Conservation (phyloP, 768 basidiomycete genomes). For the Amanita phalloides region DNA sequence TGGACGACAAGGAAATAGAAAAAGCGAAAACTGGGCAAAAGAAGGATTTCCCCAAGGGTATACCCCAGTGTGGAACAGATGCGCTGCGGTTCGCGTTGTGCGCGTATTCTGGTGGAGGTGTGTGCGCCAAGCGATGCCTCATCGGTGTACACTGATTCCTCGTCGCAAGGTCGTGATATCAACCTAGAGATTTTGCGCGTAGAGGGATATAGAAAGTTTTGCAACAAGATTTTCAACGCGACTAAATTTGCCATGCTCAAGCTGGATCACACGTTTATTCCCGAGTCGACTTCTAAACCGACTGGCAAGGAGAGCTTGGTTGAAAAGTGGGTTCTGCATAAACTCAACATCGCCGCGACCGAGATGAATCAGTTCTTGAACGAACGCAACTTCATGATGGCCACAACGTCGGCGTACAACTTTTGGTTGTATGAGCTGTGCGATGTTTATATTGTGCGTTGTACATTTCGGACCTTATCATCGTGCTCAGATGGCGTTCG, state of each 20-base stretch:
- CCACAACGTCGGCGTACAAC: conserved; percentile 75
- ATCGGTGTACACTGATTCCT: neutral
- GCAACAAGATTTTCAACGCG: conserved; percentile 99
- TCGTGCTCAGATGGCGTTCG: conserved; percentile 2
- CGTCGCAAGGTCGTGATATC: conserved; percentile 75
- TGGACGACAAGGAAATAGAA: conserved; percentile 85
- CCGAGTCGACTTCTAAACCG: conserved; percentile 58
- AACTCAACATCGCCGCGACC: conserved; percentile 71
- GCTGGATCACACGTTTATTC: conserved; percentile 76
- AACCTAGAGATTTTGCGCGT: conserved; percentile 93
- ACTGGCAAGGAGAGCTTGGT: conserved; percentile 87
- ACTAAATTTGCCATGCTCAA: conserved; percentile 99
- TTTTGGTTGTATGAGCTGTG: conserved; percentile 99
- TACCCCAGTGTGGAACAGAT: conserved; percentile 97
- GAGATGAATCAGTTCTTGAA: conserved; percentile 69
- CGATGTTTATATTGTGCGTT: conserved; percentile 90
- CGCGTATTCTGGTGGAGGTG: conserved; percentile 87
- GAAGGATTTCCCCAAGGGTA: conserved; percentile 98
- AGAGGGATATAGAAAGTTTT: conserved; percentile 98
- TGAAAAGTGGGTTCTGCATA: conserved; percentile 93
- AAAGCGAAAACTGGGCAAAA: conserved; percentile 95
- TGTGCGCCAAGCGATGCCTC: neutral
- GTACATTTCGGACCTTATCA: neutral
- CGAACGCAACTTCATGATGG: conserved; percentile 87
- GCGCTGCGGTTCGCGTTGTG: conserved; percentile 92